These are phyloP conservation scores for Amphibolis antarctica DNA, from an alignment of 106 monocot species.

Conservation along the genomic window DNA sequence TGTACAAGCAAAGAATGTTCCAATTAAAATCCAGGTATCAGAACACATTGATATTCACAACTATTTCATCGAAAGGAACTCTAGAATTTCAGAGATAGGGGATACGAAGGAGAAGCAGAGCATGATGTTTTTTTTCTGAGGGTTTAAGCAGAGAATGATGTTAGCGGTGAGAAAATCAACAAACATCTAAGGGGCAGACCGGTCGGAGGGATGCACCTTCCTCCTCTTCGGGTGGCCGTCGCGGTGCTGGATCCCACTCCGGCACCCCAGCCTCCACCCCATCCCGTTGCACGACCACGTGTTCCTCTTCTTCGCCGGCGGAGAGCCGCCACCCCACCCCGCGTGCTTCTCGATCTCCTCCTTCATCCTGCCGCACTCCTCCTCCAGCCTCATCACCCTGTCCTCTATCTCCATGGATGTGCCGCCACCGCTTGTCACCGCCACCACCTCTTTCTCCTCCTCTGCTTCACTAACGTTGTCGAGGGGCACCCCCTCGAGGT, in stretches of 20 bases:
- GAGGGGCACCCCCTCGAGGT: background rate
- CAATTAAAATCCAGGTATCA: too few species aligned
- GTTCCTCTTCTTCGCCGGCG: background rate
- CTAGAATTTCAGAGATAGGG: too few species aligned
- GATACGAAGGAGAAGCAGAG: too few species aligned
- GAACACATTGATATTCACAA: too few species aligned
- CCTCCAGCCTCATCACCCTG: background rate
- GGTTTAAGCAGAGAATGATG: background rate
- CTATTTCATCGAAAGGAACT: too few species aligned
- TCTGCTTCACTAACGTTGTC: conserved; percentile 1
- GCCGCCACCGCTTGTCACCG: background rate
- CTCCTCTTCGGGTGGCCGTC: conserved; percentile 3
- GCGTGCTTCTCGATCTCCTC: background rate
- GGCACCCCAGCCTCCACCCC: conserved; percentile 30
- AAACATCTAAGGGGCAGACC: background rate
- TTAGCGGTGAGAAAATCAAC: too few species aligned
- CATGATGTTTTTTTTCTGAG: too few species aligned
- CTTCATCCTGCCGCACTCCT: background rate
- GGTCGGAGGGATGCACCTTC: background rate
- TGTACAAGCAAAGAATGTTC: too few species aligned
- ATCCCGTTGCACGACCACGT: conserved; percentile 23
- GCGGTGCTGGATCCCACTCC: conserved; percentile 1
- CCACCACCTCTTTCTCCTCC: conserved; percentile 1
- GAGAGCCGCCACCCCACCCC: background rate
- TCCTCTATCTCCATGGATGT: background rate